Evolutionary conservation across 257 asterid genomes (phyloP).

Genomic region (Coffea canephora): DNA sequence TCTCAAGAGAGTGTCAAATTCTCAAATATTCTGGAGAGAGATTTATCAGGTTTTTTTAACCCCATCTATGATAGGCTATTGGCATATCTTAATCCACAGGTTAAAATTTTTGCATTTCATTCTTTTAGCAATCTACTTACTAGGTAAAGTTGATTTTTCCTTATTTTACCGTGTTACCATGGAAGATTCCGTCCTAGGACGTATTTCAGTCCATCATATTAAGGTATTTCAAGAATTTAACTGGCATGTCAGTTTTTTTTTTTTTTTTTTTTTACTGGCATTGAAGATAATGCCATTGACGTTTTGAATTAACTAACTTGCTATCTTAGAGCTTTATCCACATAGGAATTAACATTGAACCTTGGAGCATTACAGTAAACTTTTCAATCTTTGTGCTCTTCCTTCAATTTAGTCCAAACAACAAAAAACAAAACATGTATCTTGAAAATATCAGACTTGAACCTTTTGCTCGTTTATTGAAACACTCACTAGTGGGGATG

Average conservation of each 20-base stretch:
- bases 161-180: not conserved
- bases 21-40: slow-evolving; percentile 15
- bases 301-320: too few species aligned
- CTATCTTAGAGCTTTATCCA: not conserved
- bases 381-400: too few species aligned
- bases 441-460: too few species aligned
- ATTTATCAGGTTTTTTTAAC: slow-evolving; percentile 20
- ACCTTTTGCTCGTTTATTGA: too few species aligned
- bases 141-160: slow-evolving; percentile 12
- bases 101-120: slow-evolving; percentile 23
- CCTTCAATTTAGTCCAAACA: too few species aligned
- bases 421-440: too few species aligned
- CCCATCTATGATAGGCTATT: slow-evolving; percentile 15
- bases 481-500: too few species aligned
- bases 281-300: not conserved
- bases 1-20: slow-evolving; percentile 14
- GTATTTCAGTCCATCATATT: not conserved
- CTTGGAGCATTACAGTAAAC: too few species aligned
- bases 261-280: not conserved
- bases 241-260: too few species aligned
- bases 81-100: slow-evolving; percentile 27
- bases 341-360: too few species aligned
- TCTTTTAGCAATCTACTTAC: slow-evolving; percentile 11
- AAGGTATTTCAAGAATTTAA: not conserved
- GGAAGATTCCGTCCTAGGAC: not conserved